Base-by-base conservation (phyloP, 2,329 filamentous ascomycete genomes). In the Aureobasidium subglaciale region DNA sequence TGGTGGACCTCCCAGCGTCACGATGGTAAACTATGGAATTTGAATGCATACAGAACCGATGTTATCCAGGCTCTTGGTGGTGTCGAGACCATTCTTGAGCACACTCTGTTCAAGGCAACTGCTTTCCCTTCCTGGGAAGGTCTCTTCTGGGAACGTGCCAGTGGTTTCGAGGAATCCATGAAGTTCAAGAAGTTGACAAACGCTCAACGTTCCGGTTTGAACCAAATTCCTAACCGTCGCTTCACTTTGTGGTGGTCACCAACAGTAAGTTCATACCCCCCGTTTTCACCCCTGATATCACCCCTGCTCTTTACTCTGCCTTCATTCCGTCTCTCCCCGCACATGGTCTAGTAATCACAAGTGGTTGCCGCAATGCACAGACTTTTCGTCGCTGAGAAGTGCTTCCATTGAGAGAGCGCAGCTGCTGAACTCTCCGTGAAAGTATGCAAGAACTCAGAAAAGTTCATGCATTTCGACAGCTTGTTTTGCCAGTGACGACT, bases 161-260 rank as follows among this genome's bases (percentile, higher is more conserved):
- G 18, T 4, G 53, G 54, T 16, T 49, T 49, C 24, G 54, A 49
- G 60, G 75, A 78, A 58, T 76, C 71, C 0, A 97, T 99, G 93
- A 96, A 97, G 62, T 99, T 96, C 79, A 99, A 99, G 75, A 99
- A 99, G 71, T 77, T 99, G 58, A 99, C 93, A 0, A 99, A 99
- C 65, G 93, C 93, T 1, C 93, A 99, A 71, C 82, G 93, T 64
- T 95, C 89, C 18, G 93, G 93, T 90, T 73, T 99, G 27, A 97
- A 96, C 69, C 93, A 99, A 68, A 99, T 99, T 68, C 93, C 93
- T 0, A 99, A 99, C 69, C 90, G 93, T 82, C 90, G 93, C 1
- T 99, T 99, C 72, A 97, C 93, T 0, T 75, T 99, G 0, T 99
- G 93, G 93, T 99, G 93, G 93, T 93, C 86, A 11, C 75, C 74